These are phyloP conservation scores for Prunella vulgaris DNA, from an alignment of 257 asterid genomes.

Conservation along the genomic window DNA sequence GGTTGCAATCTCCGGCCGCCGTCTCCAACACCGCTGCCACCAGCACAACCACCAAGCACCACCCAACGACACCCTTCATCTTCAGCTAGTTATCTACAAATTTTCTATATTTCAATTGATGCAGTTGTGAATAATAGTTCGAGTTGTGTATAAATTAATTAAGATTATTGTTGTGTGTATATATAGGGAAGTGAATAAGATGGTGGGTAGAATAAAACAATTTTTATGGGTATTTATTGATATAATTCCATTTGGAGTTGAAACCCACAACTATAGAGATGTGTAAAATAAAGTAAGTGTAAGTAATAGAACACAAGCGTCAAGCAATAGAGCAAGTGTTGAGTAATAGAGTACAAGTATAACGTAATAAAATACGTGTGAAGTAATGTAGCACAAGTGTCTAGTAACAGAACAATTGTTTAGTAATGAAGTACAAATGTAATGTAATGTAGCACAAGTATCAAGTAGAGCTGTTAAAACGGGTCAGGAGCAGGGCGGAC, in stretches of 20 bases:
- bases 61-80: slow-evolving; percentile 13
- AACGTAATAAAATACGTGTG: not conserved
- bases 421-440: too few relatives aligned
- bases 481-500: too few relatives aligned
- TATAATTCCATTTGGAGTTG: not conserved
- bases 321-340: not conserved
- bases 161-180: too few relatives aligned
- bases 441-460: too few relatives aligned
- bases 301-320: too few relatives aligned
- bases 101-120: too few relatives aligned
- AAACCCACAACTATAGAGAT: too few relatives aligned
- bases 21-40: slow-evolving; percentile 11
- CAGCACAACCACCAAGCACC: slow-evolving; percentile 10
- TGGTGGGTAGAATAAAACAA: not conserved
- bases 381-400: too few relatives aligned
- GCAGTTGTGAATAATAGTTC: not conserved
- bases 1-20: slow-evolving; percentile 13
- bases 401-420: too few relatives aligned
- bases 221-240: not conserved
- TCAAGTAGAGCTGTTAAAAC: too few relatives aligned
- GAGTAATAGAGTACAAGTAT: not conserved
- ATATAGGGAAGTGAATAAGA: not conserved
- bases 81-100: too few relatives aligned
- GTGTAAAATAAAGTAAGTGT: not conserved
- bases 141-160: not conserved